Evolutionary conservation across 2,329 filamentous ascomycete genomes (phyloP), one percentile per base, ranked within the genome.

Genomic region (Saccharata proteae): DNA sequence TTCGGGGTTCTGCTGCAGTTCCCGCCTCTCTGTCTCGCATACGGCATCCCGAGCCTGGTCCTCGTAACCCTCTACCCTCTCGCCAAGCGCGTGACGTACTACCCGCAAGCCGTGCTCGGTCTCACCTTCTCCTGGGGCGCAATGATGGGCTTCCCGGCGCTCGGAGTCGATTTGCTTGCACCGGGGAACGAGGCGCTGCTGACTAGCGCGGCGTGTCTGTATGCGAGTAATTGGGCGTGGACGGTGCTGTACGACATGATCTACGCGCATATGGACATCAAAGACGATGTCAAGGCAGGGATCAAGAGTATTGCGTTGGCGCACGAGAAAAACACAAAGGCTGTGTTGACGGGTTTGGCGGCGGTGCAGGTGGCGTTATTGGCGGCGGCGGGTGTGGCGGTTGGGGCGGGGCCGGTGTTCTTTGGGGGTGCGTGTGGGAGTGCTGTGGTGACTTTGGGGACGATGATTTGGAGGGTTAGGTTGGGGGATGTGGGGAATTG

Each of bases 201-300:
- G 36, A 62, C 67, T 4, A 74, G 79, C 2, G 80, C 80, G 1
- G 71, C 65, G 3, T 71, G 71, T 35, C 60, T 93, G 29, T 92
- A 92, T 50, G 60, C 69, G 8, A 84, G 79, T 25, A 90, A 85
- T 44, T 65, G 90, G 15, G 75, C 81, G 3, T 93, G 85, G 85
- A 92, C 83, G 0, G 69, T 92, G 16, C 58, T 92, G 22, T 93
- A 92, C 53, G 84, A 93, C 52, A 92, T 90, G 74, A 84, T 93
- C 18, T 93, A 93, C 54, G 84, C 84, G 10, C 84, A 92, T 51
- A 88, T 90, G 76, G 84, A 93, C 46, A 79, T 88, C 52, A 77
- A 77, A 47, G 83, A 93, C 44, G 84, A 93, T 48, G 74, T 67
- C 38, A 85, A 84, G 54, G 83, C 78, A 0, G 85, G 84, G 6